Base-by-base conservation (phyloP, 352 stramenopile species). In the Pythium myriotylum region DNA sequence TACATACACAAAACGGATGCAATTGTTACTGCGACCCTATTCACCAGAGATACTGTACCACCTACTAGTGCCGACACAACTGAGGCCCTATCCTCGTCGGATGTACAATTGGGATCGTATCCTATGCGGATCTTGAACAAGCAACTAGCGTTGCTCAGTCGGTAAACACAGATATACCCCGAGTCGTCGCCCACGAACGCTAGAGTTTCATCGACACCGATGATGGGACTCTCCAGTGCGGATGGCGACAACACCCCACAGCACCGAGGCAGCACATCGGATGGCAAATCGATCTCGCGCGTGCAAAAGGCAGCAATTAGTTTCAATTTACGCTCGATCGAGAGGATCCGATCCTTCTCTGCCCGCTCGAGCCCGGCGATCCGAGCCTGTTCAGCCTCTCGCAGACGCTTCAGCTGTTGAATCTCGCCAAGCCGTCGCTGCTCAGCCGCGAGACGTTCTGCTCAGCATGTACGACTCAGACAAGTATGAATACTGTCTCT, bases 251-350 rank as follows among this genome's bases (percentile, higher is more conserved):
- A 42, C n/a, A 71, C 42, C n/a, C 45, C 43, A 39, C 58, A 65
- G 6, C 64, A 70, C 6, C 49, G 51, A 14, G 73, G 62, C 13
- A 48, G 45, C 23, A 74, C 40, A 26, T 8, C 7, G 35, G 39
- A 19, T 22, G 54, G 35, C 2, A 84, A 19, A 13, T 35, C 16
- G 13, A 88, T 59, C 12, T 84, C 77, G 1, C 59, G 66, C 0
- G 61, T 74, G 39, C 73, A 89, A 40, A 86, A 85, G 0, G 83
- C 72, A 0, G 77, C 81, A 0, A 89, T 60, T 0, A 80, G 75
- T 24, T 60, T 61, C 17, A 90, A 43, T 35, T 74, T 69, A 50
- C 71, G 63, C 56, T 91, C 81, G 14, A 89, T 78, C 8, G 20
- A 41, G 5, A 53, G 26, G 2, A 85, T 67, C 8, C 62, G 29